Evolutionary conservation across 139 green algal genomes (phyloP).

Genomic region (Bryopsis sp.): DNA sequence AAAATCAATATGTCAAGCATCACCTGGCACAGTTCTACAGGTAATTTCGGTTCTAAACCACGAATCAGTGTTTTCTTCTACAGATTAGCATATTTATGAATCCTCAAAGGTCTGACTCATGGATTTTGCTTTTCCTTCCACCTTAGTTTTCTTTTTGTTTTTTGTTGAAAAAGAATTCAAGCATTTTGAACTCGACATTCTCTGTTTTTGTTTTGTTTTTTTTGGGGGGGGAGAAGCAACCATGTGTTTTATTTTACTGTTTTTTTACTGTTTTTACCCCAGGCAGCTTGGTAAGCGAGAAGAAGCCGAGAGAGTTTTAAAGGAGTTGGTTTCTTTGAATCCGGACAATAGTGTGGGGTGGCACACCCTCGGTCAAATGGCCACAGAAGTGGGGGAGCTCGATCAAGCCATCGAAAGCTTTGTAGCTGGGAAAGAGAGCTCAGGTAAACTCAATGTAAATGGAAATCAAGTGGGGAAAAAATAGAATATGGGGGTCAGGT

Average conservation of each 20-base stretch:
- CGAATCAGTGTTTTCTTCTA: no score
- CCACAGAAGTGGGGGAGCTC: not conserved
- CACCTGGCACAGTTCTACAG: no score
- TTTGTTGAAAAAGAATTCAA: no score
- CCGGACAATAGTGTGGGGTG: slow-evolving; percentile 4
- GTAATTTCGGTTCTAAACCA: no score
- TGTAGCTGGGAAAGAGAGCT: not conserved
- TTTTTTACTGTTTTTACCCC: slow-evolving; percentile 2
- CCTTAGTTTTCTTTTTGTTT: not conserved
- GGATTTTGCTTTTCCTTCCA: not conserved
- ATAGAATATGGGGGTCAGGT: no score
- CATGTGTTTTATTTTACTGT: not conserved
- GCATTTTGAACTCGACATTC: not conserved
- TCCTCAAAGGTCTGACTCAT: not conserved
- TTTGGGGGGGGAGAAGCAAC: not conserved
- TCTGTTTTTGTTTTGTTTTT: not conserved
- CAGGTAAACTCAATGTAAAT: not conserved
- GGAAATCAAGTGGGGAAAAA: no score
- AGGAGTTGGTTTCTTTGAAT: not conserved
- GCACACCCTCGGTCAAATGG: slow-evolving; percentile 4
- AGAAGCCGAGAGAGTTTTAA: slow-evolving; percentile 1
- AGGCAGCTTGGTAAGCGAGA: slow-evolving; percentile 3
- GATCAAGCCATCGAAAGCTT: not conserved
- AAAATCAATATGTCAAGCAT: no score
- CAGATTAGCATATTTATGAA: no score